These are phyloP conservation scores for Discostella stelligeroides DNA, from an alignment of 108 stramenopile species.

Conservation along the genomic window DNA sequence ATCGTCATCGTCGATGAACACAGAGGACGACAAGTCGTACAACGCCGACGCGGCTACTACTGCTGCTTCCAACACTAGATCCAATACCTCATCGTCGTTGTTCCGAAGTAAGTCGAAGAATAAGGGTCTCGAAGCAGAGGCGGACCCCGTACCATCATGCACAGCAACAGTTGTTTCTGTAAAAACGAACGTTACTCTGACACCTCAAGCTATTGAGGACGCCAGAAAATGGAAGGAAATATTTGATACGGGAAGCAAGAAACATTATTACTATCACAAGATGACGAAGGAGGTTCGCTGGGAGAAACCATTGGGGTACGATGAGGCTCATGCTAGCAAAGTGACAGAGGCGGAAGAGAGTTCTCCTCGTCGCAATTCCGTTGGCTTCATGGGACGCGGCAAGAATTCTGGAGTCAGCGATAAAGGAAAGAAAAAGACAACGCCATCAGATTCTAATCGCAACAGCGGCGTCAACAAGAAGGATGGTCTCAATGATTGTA, in stretches of 20 bases:
- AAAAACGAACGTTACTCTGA: not conserved
- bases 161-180: too few species aligned
- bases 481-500: too few species aligned
- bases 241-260: slow-evolving; percentile 6
- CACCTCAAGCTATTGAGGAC: slow-evolving; percentile 10
- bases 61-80: not conserved
- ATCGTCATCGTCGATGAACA: not conserved
- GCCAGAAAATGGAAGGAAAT: slow-evolving; percentile 23
- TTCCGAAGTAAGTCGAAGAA: too few species aligned
- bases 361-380: not conserved
- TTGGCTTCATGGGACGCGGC: slow-evolving; percentile 11
- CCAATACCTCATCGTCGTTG: too few species aligned
- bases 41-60: not conserved
- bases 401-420: not conserved
- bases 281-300: slow-evolving; percentile 18
- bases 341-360: not conserved
- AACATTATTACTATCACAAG: slow-evolving; percentile 32
- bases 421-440: not conserved
- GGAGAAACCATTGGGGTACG: slow-evolving; percentile 29
- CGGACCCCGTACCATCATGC: too few species aligned
- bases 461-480: too few species aligned
- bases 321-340: slow-evolving; percentile 12
- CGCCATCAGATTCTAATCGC: too few species aligned
- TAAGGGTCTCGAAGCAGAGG: too few species aligned
- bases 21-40: not conserved